phyloP scores from a whole-genome alignment of 2,329 filamentous ascomycete genomes.

The Scedosporium aurantiacum region DNA sequence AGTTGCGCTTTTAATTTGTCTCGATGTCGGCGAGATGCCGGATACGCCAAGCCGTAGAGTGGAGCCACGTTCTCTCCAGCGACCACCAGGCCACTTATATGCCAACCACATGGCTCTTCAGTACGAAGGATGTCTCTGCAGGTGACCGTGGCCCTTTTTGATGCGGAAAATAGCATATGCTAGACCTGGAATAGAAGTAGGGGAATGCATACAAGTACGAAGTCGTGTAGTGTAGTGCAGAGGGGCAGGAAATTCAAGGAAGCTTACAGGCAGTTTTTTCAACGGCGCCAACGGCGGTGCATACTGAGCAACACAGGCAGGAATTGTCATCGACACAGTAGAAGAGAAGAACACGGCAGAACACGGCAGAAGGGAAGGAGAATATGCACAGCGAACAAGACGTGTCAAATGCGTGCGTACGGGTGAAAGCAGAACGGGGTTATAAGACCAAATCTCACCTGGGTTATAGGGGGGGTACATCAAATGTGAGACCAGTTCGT shows the following conservation, averaged over 20 bases:
- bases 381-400: background rate
- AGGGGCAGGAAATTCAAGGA: no score
- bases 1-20: background rate
- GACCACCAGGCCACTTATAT: background rate
- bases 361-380: background rate
- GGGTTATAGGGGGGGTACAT: background rate
- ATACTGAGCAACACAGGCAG: background rate
- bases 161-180: background rate
- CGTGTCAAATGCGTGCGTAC: background rate
- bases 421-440: background rate
- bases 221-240: no score
- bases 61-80: constrained; percentile 3
- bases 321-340: background rate
- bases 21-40: background rate
- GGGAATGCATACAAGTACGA: background rate
- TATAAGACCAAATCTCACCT: background rate
- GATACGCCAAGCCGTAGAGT: background rate
- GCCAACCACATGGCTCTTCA: constrained; percentile 1
- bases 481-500: background rate
- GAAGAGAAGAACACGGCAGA: background rate
- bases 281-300: background rate
- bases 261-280: background rate
- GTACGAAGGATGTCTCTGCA: background rate
- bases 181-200: background rate
- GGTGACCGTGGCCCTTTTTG: background rate